These are phyloP conservation scores for Penicillium sp. DNA, from an alignment of 2,329 filamentous ascomycete genomes.

Conservation along the genomic window DNA sequence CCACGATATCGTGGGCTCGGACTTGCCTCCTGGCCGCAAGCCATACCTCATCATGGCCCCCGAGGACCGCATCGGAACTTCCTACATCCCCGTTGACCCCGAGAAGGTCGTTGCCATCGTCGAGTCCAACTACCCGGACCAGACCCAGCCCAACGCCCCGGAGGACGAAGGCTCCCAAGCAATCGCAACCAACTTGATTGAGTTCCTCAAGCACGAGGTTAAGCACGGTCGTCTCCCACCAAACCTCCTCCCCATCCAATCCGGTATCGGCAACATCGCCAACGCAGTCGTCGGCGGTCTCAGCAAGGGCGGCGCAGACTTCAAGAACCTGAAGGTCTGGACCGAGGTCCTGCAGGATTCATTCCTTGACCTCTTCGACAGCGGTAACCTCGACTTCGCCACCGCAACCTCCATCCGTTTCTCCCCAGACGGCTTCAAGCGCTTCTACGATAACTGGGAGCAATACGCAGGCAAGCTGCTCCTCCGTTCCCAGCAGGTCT, in stretches of 20 bases:
- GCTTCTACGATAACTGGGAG: constrained; percentile 87
- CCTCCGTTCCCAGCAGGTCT: constrained; percentile 82
- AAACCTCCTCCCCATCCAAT: constrained; percentile 79
- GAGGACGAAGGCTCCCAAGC: constrained; percentile 71
- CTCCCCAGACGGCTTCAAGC: constrained; percentile 85
- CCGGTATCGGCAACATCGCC: constrained; percentile 89
- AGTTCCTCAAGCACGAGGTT: constrained; percentile 85
- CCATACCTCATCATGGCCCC: constrained; percentile 83
- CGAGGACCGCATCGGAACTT: constrained; percentile 82
- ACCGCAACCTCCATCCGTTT: constrained; percentile 89
- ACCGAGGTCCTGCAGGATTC: constrained; percentile 91
- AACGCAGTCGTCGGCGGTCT: constrained; percentile 88
- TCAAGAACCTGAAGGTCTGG: constrained; percentile 88
- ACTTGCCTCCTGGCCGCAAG: constrained; percentile 76
- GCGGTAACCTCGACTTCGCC: constrained; percentile 82
- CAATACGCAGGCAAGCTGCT: constrained; percentile 78
- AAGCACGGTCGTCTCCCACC: constrained; percentile 72
- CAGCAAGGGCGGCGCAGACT: constrained; percentile 70
- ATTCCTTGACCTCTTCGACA: constrained; percentile 90
- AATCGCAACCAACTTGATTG: constrained; percentile 79
- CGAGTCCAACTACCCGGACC: constrained; percentile 80
- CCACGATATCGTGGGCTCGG: constrained; percentile 89
- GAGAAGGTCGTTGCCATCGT: constrained; percentile 83
- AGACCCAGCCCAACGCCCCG: constrained; percentile 71
- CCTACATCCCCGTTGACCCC: constrained; percentile 79